Percentiles rank a stretch among this genome's conserved stretches.
Evolutionary conservation across 179 eudicot genomes (phyloP).

Genomic region (Carnegiea gigantea): DNA sequence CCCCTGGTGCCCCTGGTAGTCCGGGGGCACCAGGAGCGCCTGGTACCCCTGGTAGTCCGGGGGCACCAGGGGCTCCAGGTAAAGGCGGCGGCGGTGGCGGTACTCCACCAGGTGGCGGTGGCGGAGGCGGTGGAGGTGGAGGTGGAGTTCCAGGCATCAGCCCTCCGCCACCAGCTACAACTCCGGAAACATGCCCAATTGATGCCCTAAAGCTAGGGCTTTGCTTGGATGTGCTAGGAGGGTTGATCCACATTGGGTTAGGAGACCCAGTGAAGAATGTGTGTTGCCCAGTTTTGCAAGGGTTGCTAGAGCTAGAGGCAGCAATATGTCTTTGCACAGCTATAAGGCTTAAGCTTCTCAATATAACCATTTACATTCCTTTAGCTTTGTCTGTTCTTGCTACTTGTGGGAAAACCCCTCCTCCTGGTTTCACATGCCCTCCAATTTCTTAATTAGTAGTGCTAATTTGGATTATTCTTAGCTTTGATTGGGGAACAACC

Average conservation of each 20-base stretch:
- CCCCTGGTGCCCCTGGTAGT: constrained; percentile 28
- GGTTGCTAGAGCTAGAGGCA: constrained; percentile 81
- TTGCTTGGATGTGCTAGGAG: constrained; percentile 76
- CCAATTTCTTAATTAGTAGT: constrained; percentile 34
- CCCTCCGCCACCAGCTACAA: constrained; percentile 26
- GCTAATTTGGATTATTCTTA: neutral
- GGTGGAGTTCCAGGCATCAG: constrained; percentile 7
- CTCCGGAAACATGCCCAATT: constrained; percentile 60
- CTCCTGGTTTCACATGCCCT: constrained; percentile 77
- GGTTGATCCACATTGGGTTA: constrained; percentile 69
- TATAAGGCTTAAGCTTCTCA: constrained; percentile 72
- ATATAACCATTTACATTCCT: constrained; percentile 69
- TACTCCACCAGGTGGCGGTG: constrained; percentile 19
- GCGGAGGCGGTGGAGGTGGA: constrained; percentile 37
- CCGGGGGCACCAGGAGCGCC: constrained; percentile 16
- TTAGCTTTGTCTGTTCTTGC: constrained; percentile 68
- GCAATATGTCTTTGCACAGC: constrained; percentile 82
- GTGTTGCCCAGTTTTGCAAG: constrained; percentile 78
- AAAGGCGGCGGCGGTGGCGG: constrained; percentile 13
- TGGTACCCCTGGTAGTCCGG: neutral
- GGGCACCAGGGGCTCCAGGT: constrained; percentile 16
- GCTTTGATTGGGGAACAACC: neutral
- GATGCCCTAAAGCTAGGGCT: constrained; percentile 73
- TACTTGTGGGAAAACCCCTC: constrained; percentile 73
- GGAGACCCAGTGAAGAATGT: constrained; percentile 65